Conservation (phyloP, 1,284 basidiomycete species). For the Amylostereum areolatum region DNA sequence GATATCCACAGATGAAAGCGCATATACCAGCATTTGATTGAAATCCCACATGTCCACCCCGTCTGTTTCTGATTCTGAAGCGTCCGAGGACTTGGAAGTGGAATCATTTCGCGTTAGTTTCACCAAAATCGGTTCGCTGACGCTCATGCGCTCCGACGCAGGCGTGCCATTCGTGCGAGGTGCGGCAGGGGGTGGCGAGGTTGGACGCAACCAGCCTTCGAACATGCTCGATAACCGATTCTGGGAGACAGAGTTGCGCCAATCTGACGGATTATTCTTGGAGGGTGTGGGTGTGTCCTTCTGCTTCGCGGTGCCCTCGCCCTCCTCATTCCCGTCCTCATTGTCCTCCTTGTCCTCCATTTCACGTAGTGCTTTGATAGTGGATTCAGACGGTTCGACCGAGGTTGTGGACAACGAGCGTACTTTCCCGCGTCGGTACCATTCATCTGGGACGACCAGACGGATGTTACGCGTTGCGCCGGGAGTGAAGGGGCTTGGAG, state of each 20-base stretch:
- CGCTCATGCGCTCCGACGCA: conserved; percentile 43
- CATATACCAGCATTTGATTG: conserved; percentile 60
- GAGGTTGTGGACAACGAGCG: conserved; percentile 40
- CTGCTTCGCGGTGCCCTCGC: conserved; percentile 61
- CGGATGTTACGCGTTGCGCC: conserved; percentile 39
- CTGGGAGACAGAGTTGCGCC: conserved; percentile 45
- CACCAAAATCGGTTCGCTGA: conserved; percentile 62
- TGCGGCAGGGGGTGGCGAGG: conserved; percentile 27
- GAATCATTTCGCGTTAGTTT: conserved; percentile 21
- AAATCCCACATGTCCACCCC: conserved; percentile 47
- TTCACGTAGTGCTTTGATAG: conserved; percentile 33
- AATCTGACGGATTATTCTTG: conserved; percentile 27
- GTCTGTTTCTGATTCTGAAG: conserved; percentile 22
- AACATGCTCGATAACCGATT: conserved; percentile 61
- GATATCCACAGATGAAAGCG: background rate
- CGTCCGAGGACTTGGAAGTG: too few species aligned
- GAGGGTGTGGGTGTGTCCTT: conserved; percentile 19
- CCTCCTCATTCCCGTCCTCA: conserved; percentile 41
- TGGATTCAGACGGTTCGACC: conserved; percentile 44
- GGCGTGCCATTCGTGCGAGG: conserved; percentile 27
- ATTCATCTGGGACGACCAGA: conserved; percentile 72
- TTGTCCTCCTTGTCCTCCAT: conserved; percentile 42
- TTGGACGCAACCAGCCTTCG: conserved; percentile 44
- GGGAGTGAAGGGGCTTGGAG: conserved; percentile 34
- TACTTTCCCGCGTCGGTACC: conserved; percentile 67